Conservation (phyloP, 2,329 filamentous ascomycete species). For the Ophiostoma montium region DNA sequence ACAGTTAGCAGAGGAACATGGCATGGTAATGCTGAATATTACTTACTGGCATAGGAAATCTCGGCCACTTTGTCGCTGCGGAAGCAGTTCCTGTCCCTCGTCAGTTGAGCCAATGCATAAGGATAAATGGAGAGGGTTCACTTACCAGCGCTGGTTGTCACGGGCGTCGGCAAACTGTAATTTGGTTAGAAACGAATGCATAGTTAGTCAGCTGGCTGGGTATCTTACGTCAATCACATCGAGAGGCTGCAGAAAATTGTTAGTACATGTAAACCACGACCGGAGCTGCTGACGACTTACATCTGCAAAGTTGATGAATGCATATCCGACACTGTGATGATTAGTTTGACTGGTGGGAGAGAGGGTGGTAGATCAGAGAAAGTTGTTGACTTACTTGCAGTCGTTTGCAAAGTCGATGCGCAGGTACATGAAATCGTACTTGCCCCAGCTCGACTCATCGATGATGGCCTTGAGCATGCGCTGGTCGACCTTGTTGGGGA, state of each 20-base stretch:
- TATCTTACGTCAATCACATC: constrained; percentile 55
- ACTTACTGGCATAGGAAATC: constrained; percentile 86
- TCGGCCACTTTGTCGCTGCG: constrained; percentile 75
- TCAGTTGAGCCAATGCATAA: not conserved
- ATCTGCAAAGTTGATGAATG: constrained; percentile 88
- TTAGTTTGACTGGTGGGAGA: not conserved
- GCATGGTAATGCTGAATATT: not conserved
- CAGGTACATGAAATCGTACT: constrained; percentile 91
- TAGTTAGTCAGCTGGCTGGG: no score
- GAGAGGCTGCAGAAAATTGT: constrained; percentile 37
- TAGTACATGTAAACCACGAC: not conserved
- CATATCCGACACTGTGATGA: constrained; percentile 73
- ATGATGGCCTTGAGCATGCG: constrained; percentile 64
- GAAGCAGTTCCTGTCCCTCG: constrained; percentile 53
- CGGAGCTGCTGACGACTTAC: constrained; percentile 30
- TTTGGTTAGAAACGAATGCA: not conserved
- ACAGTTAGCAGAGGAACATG: constrained; percentile 15
- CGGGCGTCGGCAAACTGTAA: constrained; percentile 56
- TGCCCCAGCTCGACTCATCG: constrained; percentile 63
- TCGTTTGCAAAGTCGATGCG: constrained; percentile 78
- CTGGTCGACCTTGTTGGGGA: constrained; percentile 79
- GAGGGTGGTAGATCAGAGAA: not conserved
- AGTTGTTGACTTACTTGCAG: constrained; percentile 51
- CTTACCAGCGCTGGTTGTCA: constrained; percentile 56
- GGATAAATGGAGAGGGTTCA: constrained; percentile 1